Percentiles rank a stretch among this genome's conserved stretches.
These are phyloP conservation scores for Diaporthe sp. DNA, from an alignment of 2,329 filamentous ascomycete species.

Conservation along the genomic window DNA sequence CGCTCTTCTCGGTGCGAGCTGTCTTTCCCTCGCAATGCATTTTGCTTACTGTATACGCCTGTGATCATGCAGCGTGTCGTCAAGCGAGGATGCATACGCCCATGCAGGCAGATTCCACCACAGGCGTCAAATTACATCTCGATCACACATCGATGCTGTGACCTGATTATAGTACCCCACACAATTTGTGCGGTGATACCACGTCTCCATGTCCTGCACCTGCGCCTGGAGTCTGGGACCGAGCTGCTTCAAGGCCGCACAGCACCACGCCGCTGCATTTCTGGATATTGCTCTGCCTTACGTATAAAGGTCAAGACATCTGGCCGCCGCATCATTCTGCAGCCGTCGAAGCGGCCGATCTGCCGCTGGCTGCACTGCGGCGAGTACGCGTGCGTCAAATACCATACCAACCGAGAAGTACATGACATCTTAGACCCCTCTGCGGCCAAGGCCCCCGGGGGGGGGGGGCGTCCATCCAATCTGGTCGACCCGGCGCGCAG, in stretches of 20 bases:
- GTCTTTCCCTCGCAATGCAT: neutral
- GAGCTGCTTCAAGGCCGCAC: slow-evolving; percentile 8
- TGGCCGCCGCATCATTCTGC: slow-evolving; percentile 13
- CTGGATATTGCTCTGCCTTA: slow-evolving; percentile 16
- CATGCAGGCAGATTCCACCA: slow-evolving; percentile 16
- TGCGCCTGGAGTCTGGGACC: slow-evolving; percentile 13
- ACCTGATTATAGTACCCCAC: neutral
- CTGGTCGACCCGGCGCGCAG: neutral
- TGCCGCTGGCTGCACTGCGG: slow-evolving; percentile 3
- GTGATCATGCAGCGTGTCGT: neutral
- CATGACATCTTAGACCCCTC: neutral
- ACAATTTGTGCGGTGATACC: neutral
- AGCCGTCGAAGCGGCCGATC: slow-evolving; percentile 24
- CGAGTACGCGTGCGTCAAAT: neutral
- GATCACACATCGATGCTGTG: slow-evolving; percentile 22
- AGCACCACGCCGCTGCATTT: slow-evolving; percentile 6
- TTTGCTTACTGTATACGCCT: slow-evolving; percentile 9
- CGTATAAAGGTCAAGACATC: neutral
- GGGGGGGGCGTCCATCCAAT: neutral
- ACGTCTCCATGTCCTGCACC: neutral
- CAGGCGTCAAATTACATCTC: slow-evolving; percentile 24
- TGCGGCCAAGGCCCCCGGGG: neutral
- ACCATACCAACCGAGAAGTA: neutral
- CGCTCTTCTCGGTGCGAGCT: neutral
- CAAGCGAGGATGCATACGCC: slow-evolving; percentile 15